Percentiles rank a stretch among this genome's conserved stretches.
These are phyloP conservation scores for Ascochyta clinopodiicola DNA, from an alignment of 2,329 filamentous ascomycete species.

Conservation along the genomic window DNA sequence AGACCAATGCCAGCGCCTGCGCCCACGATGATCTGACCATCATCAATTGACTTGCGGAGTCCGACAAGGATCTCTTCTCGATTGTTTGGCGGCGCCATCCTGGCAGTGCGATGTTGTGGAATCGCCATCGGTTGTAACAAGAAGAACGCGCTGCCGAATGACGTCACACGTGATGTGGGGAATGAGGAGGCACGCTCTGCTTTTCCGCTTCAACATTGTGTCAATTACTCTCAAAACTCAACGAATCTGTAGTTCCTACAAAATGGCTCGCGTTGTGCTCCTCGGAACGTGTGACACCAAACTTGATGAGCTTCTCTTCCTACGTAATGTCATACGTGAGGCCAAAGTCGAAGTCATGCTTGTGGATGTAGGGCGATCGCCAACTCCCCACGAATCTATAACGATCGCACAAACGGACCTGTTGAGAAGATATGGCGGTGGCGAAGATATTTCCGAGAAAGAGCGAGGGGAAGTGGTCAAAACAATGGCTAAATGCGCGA, in stretches of 20 bases:
- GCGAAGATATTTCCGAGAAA: conserved; percentile 47
- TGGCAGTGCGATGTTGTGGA: neutral
- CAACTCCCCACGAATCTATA: conserved; percentile 55
- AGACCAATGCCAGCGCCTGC: conserved; percentile 73
- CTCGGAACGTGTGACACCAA: conserved; percentile 72
- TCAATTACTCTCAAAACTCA: neutral
- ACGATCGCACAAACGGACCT: conserved; percentile 54
- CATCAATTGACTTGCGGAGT: conserved; percentile 61
- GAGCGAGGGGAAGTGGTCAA: conserved; percentile 64
- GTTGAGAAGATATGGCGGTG: conserved; percentile 38
- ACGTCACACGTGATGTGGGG: conserved; percentile 13
- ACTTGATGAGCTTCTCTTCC: conserved; percentile 63
- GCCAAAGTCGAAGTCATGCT: conserved; percentile 51
- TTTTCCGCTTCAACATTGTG: neutral
- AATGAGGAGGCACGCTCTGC: neutral
- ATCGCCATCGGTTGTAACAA: neutral
- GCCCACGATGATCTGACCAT: conserved; percentile 68
- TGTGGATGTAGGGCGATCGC: conserved; percentile 63
- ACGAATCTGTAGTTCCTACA: neutral
- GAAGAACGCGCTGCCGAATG: neutral
- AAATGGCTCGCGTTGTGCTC: conserved; percentile 54
- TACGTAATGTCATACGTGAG: conserved; percentile 56
- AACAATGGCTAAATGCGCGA: conserved; percentile 60
- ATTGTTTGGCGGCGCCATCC: conserved; percentile 65
- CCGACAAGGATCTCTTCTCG: conserved; percentile 61